phyloP scores from a whole-genome alignment of 768 basidiomycete species.

The Baorangia bicolor region DNA sequence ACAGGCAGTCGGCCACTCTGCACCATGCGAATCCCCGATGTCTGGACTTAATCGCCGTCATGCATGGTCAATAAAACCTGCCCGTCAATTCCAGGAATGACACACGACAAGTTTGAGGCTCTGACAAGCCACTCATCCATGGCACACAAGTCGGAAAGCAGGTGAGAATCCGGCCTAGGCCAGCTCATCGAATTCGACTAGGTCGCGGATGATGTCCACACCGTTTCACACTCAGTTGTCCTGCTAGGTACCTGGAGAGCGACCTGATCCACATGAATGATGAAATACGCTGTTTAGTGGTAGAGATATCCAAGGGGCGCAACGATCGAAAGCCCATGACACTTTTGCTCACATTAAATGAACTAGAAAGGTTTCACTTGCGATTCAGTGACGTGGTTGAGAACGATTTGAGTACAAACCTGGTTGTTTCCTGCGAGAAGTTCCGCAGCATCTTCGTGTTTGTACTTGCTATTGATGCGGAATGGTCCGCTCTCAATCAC shows the following conservation, averaged over 20 bases:
- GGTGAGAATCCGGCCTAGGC: constrained; percentile 13
- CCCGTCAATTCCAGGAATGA: constrained; percentile 6
- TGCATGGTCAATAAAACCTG: constrained; percentile 3
- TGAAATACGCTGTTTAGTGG: constrained; percentile 1
- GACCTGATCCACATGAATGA: constrained; percentile 26
- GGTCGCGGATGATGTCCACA: background rate
- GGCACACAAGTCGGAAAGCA: background rate
- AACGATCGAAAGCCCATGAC: constrained; percentile 4
- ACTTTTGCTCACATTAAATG: background rate
- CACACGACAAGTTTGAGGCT: constrained; percentile 9
- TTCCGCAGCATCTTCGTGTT: background rate
- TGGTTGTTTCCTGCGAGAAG: background rate
- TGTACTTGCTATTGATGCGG: constrained; percentile 2
- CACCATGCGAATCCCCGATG: constrained; percentile 27
- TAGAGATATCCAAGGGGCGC: background rate
- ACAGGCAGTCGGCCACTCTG: constrained; percentile 3
- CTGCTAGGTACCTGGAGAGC: constrained; percentile 4
- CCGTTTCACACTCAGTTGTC: background rate
- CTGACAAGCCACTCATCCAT: constrained; percentile 1
- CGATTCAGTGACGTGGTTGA: constrained; percentile 4
- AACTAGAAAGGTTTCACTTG: constrained; percentile 2
- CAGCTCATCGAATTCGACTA: background rate
- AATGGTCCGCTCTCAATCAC: constrained; percentile 15
- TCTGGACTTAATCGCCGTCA: constrained; percentile 22
- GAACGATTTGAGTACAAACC: constrained; percentile 13